Evolutionary conservation across 2,329 filamentous ascomycete genomes (phyloP).

Genomic region (Immersiporthe knoxdaviesiana): DNA sequence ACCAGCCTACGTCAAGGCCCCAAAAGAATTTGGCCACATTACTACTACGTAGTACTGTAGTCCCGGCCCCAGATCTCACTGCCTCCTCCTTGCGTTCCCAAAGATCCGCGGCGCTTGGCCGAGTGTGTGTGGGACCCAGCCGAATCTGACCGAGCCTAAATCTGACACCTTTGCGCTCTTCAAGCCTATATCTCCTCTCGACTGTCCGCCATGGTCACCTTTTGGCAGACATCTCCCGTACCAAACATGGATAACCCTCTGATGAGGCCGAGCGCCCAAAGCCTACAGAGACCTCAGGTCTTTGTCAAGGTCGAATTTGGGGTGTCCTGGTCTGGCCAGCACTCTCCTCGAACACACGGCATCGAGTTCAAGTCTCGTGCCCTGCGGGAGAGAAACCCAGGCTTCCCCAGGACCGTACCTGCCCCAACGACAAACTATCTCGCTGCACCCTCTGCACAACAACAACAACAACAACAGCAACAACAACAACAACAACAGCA

Average conservation of each 20-base stretch:
- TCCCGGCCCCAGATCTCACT: slow-evolving; percentile 9
- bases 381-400: slow-evolving; percentile 45
- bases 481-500: too few species aligned
- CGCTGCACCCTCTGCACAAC: slow-evolving; percentile 31
- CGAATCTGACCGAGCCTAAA: slow-evolving; percentile 19
- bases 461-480: too few species aligned
- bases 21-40: slow-evolving; percentile 12
- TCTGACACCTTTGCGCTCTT: background rate
- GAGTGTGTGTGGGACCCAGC: slow-evolving; percentile 17
- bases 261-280: slow-evolving; percentile 35
- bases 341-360: slow-evolving; percentile 48
- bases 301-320: slow-evolving; percentile 58
- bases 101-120: slow-evolving; percentile 12
- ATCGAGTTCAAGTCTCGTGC: slow-evolving; percentile 53
- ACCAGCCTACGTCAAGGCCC: slow-evolving; percentile 17
- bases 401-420: slow-evolving; percentile 51
- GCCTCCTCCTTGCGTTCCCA: slow-evolving; percentile 5
- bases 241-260: slow-evolving; percentile 34
- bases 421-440: slow-evolving; percentile 52
- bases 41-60: too few species aligned
- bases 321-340: slow-evolving; percentile 52
- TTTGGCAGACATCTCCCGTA: slow-evolving; percentile 35
- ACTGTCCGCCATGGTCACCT: slow-evolving; percentile 28
- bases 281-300: slow-evolving; percentile 45
- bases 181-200: slow-evolving; percentile 21